Evolutionary conservation across 495 filamentous ascomycete species (phyloP).

Genomic region (Tuber magnatum): DNA sequence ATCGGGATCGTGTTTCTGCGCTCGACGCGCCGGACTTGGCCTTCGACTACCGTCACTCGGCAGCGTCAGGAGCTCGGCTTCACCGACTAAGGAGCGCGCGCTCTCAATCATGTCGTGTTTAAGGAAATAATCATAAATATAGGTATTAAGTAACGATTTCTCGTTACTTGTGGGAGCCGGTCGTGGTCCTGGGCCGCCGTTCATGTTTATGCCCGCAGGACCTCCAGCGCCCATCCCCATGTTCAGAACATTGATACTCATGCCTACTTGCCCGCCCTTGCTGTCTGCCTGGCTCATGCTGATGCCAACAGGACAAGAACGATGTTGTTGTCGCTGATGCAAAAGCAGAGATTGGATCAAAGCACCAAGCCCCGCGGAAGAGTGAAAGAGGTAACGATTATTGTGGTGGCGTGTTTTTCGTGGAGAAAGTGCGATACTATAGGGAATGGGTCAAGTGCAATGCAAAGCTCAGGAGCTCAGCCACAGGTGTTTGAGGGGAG

Average conservation of each 20-base stretch:
- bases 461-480: not conserved
- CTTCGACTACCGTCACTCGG: constrained; percentile 26
- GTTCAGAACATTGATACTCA: constrained; percentile 39
- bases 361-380: constrained; percentile 1
- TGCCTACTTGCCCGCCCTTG: constrained; percentile 48
- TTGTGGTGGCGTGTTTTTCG: not conserved
- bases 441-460: not conserved
- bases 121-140: constrained; percentile 95
- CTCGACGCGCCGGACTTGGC: constrained; percentile 39
- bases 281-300: constrained; percentile 67
- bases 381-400: not conserved
- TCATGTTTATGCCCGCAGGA: constrained; percentile 45
- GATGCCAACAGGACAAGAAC: constrained; percentile 24
- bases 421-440: not conserved
- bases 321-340: constrained; percentile 14
- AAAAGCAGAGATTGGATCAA: constrained; percentile 3
- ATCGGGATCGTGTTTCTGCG: constrained; percentile 52
- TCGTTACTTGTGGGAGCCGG: constrained; percentile 18
- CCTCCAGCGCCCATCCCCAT: constrained; percentile 41
- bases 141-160: constrained; percentile 64
- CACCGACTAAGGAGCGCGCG: constrained; percentile 59
- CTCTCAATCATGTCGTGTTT: constrained; percentile 72
- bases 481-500: not conserved
- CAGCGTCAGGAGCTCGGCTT: constrained; percentile 30
- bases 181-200: constrained; percentile 41